phyloP scores from a whole-genome alignment of 2,329 filamentous ascomycete species.

The Aspergillus fumigatus region DNA sequence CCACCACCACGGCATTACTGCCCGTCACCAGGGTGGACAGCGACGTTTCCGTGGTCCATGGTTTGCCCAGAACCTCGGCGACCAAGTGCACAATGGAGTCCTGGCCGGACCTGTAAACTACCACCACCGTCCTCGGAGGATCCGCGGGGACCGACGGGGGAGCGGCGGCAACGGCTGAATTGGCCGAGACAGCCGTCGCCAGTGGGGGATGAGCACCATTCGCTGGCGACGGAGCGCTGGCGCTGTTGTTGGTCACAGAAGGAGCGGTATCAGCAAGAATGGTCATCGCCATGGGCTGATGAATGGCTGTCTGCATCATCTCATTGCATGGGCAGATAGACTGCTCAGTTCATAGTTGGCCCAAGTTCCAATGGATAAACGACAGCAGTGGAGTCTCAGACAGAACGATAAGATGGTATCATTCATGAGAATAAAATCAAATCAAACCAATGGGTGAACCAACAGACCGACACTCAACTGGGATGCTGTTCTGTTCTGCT shows the following conservation, averaged over 20 bases:
- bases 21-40: conserved; percentile 51
- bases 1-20: conserved; percentile 63
- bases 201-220: conserved; percentile 4
- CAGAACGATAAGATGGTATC: not conserved
- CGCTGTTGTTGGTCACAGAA: conserved; percentile 8
- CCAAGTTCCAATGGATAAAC: not conserved
- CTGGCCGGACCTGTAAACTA: conserved; percentile 67
- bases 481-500: not conserved
- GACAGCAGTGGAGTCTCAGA: not conserved
- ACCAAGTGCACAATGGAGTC: conserved; percentile 70
- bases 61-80: conserved; percentile 74
- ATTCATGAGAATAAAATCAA: not conserved
- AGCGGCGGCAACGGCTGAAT: not conserved
- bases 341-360: conserved; percentile 25
- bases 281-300: conserved; percentile 30
- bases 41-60: conserved; percentile 57
- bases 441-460: too few species aligned
- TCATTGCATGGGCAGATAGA: conserved; percentile 21
- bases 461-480: too few species aligned
- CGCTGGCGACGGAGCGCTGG: conserved; percentile 11
- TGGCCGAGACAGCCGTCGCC: too few species aligned
- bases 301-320: conserved; percentile 32
- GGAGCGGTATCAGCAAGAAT: conserved; percentile 22
- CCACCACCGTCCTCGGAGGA: conserved; percentile 45
- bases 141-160: conserved; percentile 9